Conservation (phyloP, 1,284 basidiomycete genomes). For the Melampsora larici-populina region DNA sequence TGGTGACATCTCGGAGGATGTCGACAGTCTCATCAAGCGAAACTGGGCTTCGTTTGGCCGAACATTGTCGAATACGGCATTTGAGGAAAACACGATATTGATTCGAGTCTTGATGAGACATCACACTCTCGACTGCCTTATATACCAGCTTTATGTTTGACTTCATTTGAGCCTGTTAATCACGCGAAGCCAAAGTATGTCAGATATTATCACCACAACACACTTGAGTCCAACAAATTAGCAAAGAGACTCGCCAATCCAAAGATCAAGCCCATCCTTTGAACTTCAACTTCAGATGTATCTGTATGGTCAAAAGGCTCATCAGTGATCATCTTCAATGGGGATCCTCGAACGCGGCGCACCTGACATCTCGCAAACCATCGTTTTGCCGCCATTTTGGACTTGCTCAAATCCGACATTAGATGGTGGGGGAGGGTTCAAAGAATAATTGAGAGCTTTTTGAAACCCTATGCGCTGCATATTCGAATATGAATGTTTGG, state of each 20-base stretch:
- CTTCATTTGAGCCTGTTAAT: conserved; percentile 12
- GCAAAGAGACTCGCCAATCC: not conserved
- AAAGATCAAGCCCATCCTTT: conserved; percentile 16
- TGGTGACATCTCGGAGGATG: conserved; percentile 28
- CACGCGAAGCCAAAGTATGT: not conserved
- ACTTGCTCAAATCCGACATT: conserved; percentile 1
- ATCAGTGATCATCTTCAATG: no score
- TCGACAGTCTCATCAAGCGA: conserved; percentile 25
- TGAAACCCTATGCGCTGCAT: conserved; percentile 18
- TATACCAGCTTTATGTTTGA: conserved; percentile 17
- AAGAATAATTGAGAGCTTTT: conserved; percentile 35
- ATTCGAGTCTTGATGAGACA: conserved; percentile 21
- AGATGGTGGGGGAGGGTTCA: not conserved
- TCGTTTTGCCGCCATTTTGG: not conserved
- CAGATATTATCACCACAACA: not conserved
- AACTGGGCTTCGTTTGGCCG: conserved; percentile 1
- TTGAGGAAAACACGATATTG: conserved; percentile 8
- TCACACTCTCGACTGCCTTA: conserved; percentile 13
- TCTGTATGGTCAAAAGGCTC: not conserved
- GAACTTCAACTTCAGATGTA: conserved; percentile 20
- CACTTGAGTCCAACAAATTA: not conserved
- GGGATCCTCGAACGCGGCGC: not conserved
- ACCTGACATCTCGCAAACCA: conserved; percentile 23
- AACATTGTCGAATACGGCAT: conserved; percentile 23
- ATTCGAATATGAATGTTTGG: conserved; percentile 17